A percentile compares a stretch with the other conserved stretches of the same genome.
These are phyloP conservation scores for Cyclotella cryptica DNA, from an alignment of 108 stramenopile species.

Conservation along the genomic window DNA sequence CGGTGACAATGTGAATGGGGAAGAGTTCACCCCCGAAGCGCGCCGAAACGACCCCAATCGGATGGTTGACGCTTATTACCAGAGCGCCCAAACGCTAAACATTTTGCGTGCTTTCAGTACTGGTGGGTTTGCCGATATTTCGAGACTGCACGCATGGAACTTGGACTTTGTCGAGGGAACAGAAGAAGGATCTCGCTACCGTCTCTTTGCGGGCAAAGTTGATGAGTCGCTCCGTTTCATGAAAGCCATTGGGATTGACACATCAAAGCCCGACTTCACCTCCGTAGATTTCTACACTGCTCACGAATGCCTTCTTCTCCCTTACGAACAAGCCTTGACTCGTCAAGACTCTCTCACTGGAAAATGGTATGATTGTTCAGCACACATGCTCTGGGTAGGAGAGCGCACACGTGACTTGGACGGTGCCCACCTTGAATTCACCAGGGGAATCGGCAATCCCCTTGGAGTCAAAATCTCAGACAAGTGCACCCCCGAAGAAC, in stretches of 20 bases:
- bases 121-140: constrained; percentile 97
- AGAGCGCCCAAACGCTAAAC: constrained; percentile 96
- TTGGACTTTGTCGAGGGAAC: constrained; percentile 97
- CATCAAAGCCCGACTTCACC: constrained; percentile 81
- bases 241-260: constrained; percentile 97
- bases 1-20: constrained; percentile 97
- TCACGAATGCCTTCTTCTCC: constrained; percentile 97
- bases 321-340: constrained; percentile 98
- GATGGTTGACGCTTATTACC: constrained; percentile 92
- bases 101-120: constrained; percentile 95
- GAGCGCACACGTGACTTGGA: constrained; percentile 98
- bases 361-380: constrained; percentile 96
- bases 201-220: constrained; percentile 92
- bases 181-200: constrained; percentile 90
- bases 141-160: constrained; percentile 96
- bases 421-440: constrained; percentile 98
- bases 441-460: constrained; percentile 97
- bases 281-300: constrained; percentile 96
- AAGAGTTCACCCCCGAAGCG: constrained; percentile 92
- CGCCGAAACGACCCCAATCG: constrained; percentile 85
- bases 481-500: constrained; percentile 95
- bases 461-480: constrained; percentile 97
- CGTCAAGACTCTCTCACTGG: constrained; percentile 96
- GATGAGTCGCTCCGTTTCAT: constrained; percentile 96
- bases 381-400: constrained; percentile 99